phyloP scores from a whole-genome alignment of 352 stramenopile genomes.

The Phytopythium delawarense region DNA sequence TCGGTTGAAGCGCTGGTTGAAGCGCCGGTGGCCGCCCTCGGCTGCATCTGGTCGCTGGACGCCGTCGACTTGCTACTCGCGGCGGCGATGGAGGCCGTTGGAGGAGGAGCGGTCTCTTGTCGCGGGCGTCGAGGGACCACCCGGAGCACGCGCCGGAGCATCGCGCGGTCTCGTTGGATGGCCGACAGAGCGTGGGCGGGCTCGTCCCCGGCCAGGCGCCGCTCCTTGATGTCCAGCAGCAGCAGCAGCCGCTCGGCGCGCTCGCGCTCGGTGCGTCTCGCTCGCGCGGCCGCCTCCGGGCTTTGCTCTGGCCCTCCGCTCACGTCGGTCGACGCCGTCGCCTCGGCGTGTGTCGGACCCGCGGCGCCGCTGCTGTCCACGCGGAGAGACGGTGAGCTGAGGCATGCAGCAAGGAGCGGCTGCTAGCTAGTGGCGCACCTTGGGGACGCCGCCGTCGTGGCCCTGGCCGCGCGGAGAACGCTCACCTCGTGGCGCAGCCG shows the following conservation, averaged over 20 bases:
- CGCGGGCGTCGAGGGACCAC: not conserved
- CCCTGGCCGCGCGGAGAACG: not conserved
- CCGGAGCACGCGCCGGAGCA: not conserved
- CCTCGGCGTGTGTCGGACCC: not conserved
- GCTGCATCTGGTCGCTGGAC: not conserved
- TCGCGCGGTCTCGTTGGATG: conserved; percentile 1
- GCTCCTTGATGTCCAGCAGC: conserved; percentile 7
- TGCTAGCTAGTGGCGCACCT: not conserved
- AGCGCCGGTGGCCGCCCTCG: not conserved
- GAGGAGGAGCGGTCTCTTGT: not conserved
- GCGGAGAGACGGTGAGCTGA: not conserved
- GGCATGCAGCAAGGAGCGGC: not conserved
- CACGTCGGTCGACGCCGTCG: not conserved
- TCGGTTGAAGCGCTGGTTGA: not conserved
- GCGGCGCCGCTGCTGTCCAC: not conserved
- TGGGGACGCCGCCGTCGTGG: not conserved
- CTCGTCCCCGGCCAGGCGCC: not conserved
- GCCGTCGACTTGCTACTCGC: conserved; percentile 1
- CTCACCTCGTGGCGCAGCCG: not conserved
- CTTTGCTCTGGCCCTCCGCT: not conserved
- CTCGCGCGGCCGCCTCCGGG: not conserved
- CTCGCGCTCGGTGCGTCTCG: no score
- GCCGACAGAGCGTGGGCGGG: not conserved
- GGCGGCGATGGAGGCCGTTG: not conserved
- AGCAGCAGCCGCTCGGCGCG: conserved; percentile 3